Evolutionary conservation across 495 filamentous ascomycete species (phyloP), one percentile per base, ranked within the genome.

Genomic region (Oidiodendron maius): DNA sequence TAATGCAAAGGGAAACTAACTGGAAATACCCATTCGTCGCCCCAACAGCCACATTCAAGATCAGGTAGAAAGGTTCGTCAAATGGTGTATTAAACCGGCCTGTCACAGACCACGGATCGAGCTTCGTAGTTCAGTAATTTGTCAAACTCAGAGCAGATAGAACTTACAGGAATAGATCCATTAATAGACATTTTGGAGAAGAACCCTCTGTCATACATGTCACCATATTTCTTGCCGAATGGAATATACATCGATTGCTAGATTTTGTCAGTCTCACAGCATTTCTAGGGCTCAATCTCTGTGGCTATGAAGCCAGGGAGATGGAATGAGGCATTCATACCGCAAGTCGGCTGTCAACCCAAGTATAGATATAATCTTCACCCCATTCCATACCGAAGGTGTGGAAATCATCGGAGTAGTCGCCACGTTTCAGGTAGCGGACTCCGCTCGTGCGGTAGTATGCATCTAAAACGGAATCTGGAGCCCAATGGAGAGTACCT

Each of bases 371-470:
- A 64, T 86, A 86, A 25, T 82, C 81, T 52, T 82, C 73, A 51
- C 70, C 76, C 82, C 82, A 86, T 61, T 85, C 82, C 13, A 86
- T 42, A 4, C 83, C 82, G 56, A 72, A 86, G 0, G 78, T 83
- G 59, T 86, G 78, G 55, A 57, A 64, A 21, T 20, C 8, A 3
- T 55, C 52, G 1, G 48, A 52, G 32, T 55, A 61, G 25, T 61
- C 58, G 13, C 40, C 40, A 4, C 58, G 55, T n/a, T 45, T 50
- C 21, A 62, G 44, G 10, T 36, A 34, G 41, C 52, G 55, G 17
- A 46, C 53, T 11, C 41, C 46, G n/a, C 46, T 57, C 9, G 61
- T 62, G 1, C 54, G 47, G 47, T 51, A 64, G 43, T 53, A 64
- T 5, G 53, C 59, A 25, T 64, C 61, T 13, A 43, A 49, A 1